phyloP scores from a whole-genome alignment of 1,284 basidiomycete genomes.

The Wallemia hederae region DNA sequence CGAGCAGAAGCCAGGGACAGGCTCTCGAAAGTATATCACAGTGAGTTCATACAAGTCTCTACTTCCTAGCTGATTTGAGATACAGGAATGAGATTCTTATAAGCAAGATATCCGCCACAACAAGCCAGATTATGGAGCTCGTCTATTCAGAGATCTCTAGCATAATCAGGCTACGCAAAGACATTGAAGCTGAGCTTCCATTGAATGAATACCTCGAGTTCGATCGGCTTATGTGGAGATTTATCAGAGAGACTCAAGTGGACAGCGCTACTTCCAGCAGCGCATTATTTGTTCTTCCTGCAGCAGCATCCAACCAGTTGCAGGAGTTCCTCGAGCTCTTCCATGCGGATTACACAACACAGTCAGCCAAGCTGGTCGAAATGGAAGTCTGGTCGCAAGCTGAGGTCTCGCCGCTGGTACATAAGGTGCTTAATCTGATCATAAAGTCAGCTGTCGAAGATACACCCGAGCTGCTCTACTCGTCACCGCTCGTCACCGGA shows the following conservation, averaged over 20 bases:
- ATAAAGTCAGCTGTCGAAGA: slow-evolving; percentile 57
- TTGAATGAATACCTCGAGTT: slow-evolving; percentile 6
- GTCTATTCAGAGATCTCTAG: slow-evolving; percentile 4
- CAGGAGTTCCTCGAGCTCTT: slow-evolving; percentile 52
- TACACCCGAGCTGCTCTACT: slow-evolving; percentile 32
- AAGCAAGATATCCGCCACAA: neutral
- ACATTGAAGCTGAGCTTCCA: slow-evolving; percentile 1
- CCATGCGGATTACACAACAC: slow-evolving; percentile 57
- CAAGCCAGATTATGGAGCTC: slow-evolving; percentile 1
- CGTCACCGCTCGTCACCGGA: slow-evolving; percentile 1
- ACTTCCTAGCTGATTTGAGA: neutral
- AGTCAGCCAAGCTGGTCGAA: slow-evolving; percentile 65
- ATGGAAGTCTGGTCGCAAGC: slow-evolving; percentile 64
- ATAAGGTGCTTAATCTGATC: slow-evolving; percentile 39
- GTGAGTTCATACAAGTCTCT: neutral
- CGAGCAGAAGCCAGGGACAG: neutral
- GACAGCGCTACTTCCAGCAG: slow-evolving; percentile 46
- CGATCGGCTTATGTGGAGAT: slow-evolving; percentile 25
- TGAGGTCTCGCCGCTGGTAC: slow-evolving; percentile 36
- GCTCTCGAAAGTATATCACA: neutral
- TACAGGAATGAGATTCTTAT: neutral
- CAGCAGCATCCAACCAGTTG: slow-evolving; percentile 44
- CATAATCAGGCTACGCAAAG: slow-evolving; percentile 1
- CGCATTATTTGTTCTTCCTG: slow-evolving; percentile 44
- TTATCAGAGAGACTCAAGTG: slow-evolving; percentile 44